Evolutionary conservation across 2,329 filamentous ascomycete species (phyloP).

Genomic region (Penicillium sclerotigenum): DNA sequence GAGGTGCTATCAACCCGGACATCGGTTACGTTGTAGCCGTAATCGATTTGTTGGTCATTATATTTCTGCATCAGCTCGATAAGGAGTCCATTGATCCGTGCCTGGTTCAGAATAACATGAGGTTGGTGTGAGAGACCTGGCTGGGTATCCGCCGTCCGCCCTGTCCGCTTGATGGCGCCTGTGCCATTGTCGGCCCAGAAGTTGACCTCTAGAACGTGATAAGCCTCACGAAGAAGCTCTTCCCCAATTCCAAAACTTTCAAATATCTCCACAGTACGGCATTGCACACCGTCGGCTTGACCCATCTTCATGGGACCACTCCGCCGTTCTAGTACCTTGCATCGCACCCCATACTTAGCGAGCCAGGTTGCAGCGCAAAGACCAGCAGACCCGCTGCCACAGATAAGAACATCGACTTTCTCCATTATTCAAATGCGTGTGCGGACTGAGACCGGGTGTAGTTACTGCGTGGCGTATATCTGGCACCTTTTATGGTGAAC

Average conservation of each 20-base stretch:
- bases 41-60: slow-evolving; percentile 50
- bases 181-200: slow-evolving; percentile 51
- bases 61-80: slow-evolving; percentile 49
- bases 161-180: slow-evolving; percentile 47
- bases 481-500: slow-evolving; percentile 7
- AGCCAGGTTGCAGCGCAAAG: slow-evolving; percentile 62
- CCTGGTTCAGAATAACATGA: slow-evolving; percentile 58
- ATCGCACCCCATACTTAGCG: slow-evolving; percentile 54
- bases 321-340: slow-evolving; percentile 57
- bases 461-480: background rate
- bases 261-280: slow-evolving; percentile 60
- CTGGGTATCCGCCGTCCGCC: slow-evolving; percentile 54
- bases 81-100: slow-evolving; percentile 54
- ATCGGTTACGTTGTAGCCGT: slow-evolving; percentile 52
- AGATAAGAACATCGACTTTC: slow-evolving; percentile 56
- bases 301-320: slow-evolving; percentile 55
- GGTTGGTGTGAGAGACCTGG: slow-evolving; percentile 53
- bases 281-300: slow-evolving; percentile 63
- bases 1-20: slow-evolving; percentile 50
- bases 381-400: slow-evolving; percentile 61
- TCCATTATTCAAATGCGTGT: slow-evolving; percentile 18
- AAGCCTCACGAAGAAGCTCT: slow-evolving; percentile 55
- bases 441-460: background rate
- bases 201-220: slow-evolving; percentile 56
- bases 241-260: slow-evolving; percentile 58